Conservation (phyloP, 2,329 filamentous ascomycete species). For the Ceratocystis smalleyi region DNA sequence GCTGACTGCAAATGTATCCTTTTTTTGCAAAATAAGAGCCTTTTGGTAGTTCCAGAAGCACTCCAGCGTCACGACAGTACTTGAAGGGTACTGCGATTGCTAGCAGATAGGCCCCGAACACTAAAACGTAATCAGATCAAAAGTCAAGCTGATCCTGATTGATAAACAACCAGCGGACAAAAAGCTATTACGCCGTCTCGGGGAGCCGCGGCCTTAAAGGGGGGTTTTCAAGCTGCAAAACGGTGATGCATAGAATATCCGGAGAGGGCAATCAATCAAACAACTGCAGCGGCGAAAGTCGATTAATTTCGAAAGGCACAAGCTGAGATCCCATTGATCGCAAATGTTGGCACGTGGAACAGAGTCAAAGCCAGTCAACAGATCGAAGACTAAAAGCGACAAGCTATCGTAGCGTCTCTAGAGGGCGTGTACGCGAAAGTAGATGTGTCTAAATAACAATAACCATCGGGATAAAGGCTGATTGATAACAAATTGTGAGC, state of each 20-base stretch:
- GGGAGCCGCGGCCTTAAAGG: background rate
- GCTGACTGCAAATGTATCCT: too few relatives aligned
- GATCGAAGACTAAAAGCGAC: background rate
- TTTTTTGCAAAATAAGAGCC: background rate
- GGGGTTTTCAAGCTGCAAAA: background rate
- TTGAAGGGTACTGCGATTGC: conserved; percentile 5
- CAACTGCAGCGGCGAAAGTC: conserved; percentile 14
- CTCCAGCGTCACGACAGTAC: background rate
- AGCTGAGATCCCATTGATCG: conserved; percentile 16
- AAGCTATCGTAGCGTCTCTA: background rate
- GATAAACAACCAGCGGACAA: conserved; percentile 11
- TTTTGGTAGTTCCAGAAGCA: background rate
- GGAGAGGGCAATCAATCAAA: conserved; percentile 15
- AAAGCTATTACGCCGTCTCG: background rate
- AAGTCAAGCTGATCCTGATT: conserved; percentile 11
- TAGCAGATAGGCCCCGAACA: background rate
- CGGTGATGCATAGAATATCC: background rate
- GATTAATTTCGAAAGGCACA: conserved; percentile 11
- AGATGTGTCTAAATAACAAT: background rate
- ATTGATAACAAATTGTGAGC: conserved; percentile 10
- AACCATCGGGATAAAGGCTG: background rate
- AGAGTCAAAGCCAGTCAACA: background rate
- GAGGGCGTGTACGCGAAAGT: background rate
- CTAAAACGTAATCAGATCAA: conserved; percentile 14
- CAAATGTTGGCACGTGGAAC: background rate